Evolutionary conservation across 2,329 filamentous ascomycete genomes (phyloP), one percentile per base, ranked within the genome.

Genomic region (Eutypella sp.): DNA sequence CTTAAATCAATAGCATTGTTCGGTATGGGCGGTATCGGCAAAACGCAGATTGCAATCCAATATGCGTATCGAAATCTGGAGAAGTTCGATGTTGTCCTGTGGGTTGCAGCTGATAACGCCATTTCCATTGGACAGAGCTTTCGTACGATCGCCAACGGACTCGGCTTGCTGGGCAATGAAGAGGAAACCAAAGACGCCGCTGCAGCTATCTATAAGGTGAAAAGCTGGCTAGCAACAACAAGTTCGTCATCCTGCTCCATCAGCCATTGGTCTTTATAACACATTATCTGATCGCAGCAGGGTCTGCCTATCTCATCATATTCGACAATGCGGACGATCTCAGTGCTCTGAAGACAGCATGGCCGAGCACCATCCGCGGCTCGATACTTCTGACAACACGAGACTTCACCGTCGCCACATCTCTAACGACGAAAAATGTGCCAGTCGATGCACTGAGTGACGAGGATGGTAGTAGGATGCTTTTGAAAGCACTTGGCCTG

Each of bases 301-400:
- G 48, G 46, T 24, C 16, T n/a, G 18, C 43, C 8, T 56, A 47
- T 24, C 53, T 64, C 16, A 31, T 61, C n/a, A 47, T 62, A 15
- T 61, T 63, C 44, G 61, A 65, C 40, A 60, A 62, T 42, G 60
- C 53, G 8, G 59, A 62, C 39, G 55, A 63, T 31, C 42, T 57
- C 4, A 44, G 52, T 13, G 45, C 53, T 19, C 41, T 64, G 8
- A 51, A 50, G 39, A 43, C 46, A 3, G 50, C 51, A 22, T 63
- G 59, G 60, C 62, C 60, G 9, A 44, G 18, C 10, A 52, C 39
- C 34, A 42, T 42, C 13, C 27, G 46, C 11, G 50, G 50, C 22
- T 47, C 50, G 10, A 31, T 50, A 16, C 47, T 52, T 7, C 37
- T 52, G 9, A 52, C 47, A 20, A 52, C 50, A 3, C 49, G 49